These are phyloP conservation scores for Aureobasidium sp. DNA, from an alignment of 2,329 filamentous ascomycete species.

Conservation along the genomic window DNA sequence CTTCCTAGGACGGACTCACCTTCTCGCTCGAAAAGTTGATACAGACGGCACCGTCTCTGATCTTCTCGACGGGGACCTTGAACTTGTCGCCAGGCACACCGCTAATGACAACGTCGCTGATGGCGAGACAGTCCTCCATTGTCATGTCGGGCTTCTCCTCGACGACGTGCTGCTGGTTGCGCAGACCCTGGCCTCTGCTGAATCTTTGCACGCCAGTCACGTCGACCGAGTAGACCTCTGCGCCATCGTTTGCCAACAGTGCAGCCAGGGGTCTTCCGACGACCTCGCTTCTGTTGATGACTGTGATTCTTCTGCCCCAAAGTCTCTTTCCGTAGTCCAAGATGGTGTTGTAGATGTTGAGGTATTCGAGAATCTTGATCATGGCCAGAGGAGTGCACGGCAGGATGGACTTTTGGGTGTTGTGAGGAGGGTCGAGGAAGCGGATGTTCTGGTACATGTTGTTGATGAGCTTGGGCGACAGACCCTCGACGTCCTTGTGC, in stretches of 20 bases:
- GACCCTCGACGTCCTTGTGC: slow-evolving; percentile 88
- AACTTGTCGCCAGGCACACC: slow-evolving; percentile 82
- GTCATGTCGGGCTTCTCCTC: slow-evolving; percentile 72
- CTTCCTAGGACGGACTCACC: slow-evolving; percentile 30
- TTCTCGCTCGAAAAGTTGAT: slow-evolving; percentile 96
- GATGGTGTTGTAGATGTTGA: slow-evolving; percentile 94
- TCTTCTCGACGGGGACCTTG: slow-evolving; percentile 76
- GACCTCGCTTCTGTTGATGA: slow-evolving; percentile 94
- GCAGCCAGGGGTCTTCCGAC: slow-evolving; percentile 89
- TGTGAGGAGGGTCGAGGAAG: slow-evolving; percentile 71
- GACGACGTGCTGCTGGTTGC: slow-evolving; percentile 77
- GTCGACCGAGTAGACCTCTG: slow-evolving; percentile 90
- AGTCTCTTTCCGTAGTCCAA: slow-evolving; percentile 86
- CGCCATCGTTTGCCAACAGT: slow-evolving; percentile 89
- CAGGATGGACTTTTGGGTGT: slow-evolving; percentile 79
- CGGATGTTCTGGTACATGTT: slow-evolving; percentile 99
- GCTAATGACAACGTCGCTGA: slow-evolving; percentile 90
- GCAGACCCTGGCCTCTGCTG: slow-evolving; percentile 78
- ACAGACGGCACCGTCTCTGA: slow-evolving; percentile 90
- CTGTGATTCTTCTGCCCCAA: slow-evolving; percentile 87
- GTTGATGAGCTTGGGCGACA: slow-evolving; percentile 88
- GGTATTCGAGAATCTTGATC: slow-evolving; percentile 92
- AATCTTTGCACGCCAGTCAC: slow-evolving; percentile 87
- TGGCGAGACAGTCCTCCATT: slow-evolving; percentile 69
- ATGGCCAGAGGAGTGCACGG: slow-evolving; percentile 93